phyloP scores from a whole-genome alignment of 768 basidiomycete genomes.

The Leccinum sublutescens region DNA sequence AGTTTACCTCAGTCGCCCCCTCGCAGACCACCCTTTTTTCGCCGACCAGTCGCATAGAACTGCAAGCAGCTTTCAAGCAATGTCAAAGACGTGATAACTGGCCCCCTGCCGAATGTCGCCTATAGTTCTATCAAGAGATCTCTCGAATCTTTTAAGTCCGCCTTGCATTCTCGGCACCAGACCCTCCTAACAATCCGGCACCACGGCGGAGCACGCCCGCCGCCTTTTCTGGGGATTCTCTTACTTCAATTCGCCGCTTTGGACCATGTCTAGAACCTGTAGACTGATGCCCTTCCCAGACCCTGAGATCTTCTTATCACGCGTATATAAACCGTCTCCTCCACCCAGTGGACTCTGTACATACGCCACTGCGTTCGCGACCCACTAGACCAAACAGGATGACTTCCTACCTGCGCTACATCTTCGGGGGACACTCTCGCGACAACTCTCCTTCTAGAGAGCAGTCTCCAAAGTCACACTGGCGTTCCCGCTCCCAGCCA shows the following conservation, averaged over 20 bases:
- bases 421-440: constrained; percentile 39
- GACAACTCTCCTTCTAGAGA: constrained; percentile 26
- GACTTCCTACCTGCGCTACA: constrained; percentile 51
- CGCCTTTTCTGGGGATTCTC: constrained; percentile 32
- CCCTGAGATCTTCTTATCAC: constrained; percentile 23
- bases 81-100: constrained; percentile 33
- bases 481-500: constrained; percentile 41
- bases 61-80: constrained; percentile 19
- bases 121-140: constrained; percentile 10
- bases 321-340: constrained; percentile 28
- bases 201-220: constrained; percentile 12
- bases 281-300: constrained; percentile 12
- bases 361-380: constrained; percentile 23
- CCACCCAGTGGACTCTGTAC: constrained; percentile 12
- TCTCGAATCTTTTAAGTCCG: constrained; percentile 13
- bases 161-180: constrained; percentile 19
- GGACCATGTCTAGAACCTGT: constrained; percentile 23
- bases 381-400: constrained; percentile 29
- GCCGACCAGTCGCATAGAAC: constrained; percentile 3
- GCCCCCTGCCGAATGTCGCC: constrained; percentile 8
- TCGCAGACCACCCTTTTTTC: constrained; percentile 9
- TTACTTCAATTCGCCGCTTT: constrained; percentile 33
- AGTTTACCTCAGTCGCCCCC: constrained; percentile 32
- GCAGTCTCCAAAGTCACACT: constrained; percentile 39
- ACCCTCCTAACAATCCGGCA: constrained; percentile 19